Evolutionary conservation across 176 grass and related monocot species (phyloP), one percentile per base, ranked within the genome.

Genomic region (Rhipidocladum racemiflorum): DNA sequence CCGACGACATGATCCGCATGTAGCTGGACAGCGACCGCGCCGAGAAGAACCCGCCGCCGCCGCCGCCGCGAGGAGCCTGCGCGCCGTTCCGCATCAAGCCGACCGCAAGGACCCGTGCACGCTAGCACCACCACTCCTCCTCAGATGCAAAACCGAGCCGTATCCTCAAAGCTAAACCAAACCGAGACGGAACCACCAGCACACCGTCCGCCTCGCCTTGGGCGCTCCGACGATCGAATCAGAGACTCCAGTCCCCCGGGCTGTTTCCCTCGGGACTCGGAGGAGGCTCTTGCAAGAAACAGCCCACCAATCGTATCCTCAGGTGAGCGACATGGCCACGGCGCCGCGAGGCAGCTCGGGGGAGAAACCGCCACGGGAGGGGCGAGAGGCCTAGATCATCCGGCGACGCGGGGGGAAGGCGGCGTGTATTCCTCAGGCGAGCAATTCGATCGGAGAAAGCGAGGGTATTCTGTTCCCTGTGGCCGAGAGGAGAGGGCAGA

Each of bases 1-100:
- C 92, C 18, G 95, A 98, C 5, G 92, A 98, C n/a, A 98, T 24
- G 78, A 98, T 93, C 73, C 90, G 85, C 90, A 92, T 92, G 80
- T 88, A 97, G 83, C 36, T 94, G 40, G 95, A 91, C 67, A 98
- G 55, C 27, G 92, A 94, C 0, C 84, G 74, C 60, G 89, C 78
- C 3, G 94, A 94, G 86, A 97, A 90, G 75, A 92, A 66, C 18
- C 92, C 91, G 63, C 82, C 83, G 61, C 87, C 83, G 24, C 86
- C 67, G 45, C 74, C 70, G 64, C 57, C 87, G 36, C 72, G 88
- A 82, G 78, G 75, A 39, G 80, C 83, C 76, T 88, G 87, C 85
- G 85, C 89, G 82, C 68, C 90, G 83, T 89, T 94, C 91, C 86
- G 87, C 92, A 94, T 97, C 86, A 48, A 65, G 55, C 21, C 78